These are phyloP conservation scores for Chaetothyriales sp. DNA, from an alignment of 2,329 filamentous ascomycete genomes.

Conservation along the genomic window DNA sequence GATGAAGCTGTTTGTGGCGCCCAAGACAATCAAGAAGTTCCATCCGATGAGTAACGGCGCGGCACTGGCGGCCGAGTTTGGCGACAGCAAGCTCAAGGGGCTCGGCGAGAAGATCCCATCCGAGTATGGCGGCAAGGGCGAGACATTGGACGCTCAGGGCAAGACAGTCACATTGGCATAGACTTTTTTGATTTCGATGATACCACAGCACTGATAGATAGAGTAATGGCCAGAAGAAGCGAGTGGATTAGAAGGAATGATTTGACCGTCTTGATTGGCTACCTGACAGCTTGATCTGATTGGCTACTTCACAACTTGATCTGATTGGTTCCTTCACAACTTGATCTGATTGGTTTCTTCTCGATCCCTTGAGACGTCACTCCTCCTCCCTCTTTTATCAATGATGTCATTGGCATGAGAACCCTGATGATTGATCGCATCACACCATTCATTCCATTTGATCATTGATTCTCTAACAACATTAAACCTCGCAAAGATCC, in stretches of 20 bases:
- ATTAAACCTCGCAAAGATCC: no score
- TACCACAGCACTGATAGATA: neutral
- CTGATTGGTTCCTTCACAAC: no score
- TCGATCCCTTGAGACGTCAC: neutral
- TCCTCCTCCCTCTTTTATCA: neutral
- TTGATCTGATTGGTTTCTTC: no score
- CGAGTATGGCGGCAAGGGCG: conserved; percentile 64
- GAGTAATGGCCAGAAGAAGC: no score
- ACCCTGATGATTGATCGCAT: no score
- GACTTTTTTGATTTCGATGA: neutral
- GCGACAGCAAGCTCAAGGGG: conserved; percentile 28
- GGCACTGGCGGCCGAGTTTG: conserved; percentile 48
- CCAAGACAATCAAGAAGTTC: conserved; percentile 64
- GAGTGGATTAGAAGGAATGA: no score
- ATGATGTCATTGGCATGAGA: neutral
- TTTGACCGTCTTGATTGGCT: no score
- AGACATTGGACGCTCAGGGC: conserved; percentile 26
- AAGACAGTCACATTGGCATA: conserved; percentile 4
- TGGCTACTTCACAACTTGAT: no score
- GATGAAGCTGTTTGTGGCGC: conserved; percentile 60
- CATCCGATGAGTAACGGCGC: conserved; percentile 61
- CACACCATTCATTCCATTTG: no score
- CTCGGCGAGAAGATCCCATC: conserved; percentile 49
- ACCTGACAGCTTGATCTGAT: no score
- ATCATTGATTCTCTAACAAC: no score